A percentile compares a stretch with the other conserved stretches of the same genome.
phyloP scores from a whole-genome alignment of 2,329 filamentous ascomycete species.

The Ophiosphaerella narmari region DNA sequence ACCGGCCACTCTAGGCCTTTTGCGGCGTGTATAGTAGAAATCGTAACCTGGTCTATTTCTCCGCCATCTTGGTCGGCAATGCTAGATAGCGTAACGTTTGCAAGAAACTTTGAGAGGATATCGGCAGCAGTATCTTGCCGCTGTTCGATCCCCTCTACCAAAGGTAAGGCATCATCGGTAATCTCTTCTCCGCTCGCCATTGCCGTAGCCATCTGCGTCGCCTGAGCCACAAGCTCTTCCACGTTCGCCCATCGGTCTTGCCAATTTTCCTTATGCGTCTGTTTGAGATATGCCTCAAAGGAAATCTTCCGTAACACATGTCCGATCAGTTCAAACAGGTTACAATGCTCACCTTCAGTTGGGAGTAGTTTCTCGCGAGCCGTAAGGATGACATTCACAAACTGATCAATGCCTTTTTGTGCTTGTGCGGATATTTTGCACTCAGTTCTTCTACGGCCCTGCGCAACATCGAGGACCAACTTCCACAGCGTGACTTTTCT shows the following conservation, averaged over 20 bases:
- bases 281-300: slow-evolving; percentile 75
- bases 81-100: slow-evolving; percentile 79
- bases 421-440: slow-evolving; percentile 61
- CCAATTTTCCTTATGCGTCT: slow-evolving; percentile 66
- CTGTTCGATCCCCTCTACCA: slow-evolving; percentile 74
- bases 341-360: slow-evolving; percentile 43
- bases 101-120: slow-evolving; percentile 77
- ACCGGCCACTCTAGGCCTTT: slow-evolving; percentile 97
- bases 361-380: slow-evolving; percentile 60
- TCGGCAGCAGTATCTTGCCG: slow-evolving; percentile 60
- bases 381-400: slow-evolving; percentile 65
- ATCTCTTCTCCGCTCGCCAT: slow-evolving; percentile 47
- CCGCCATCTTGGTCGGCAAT: slow-evolving; percentile 67
- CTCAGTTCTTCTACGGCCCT: slow-evolving; percentile 56
- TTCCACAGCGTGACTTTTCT: slow-evolving; percentile 74
- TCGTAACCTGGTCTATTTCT: slow-evolving; percentile 71
- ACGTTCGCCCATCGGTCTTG: slow-evolving; percentile 86
- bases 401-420: slow-evolving; percentile 60
- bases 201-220: slow-evolving; percentile 67
- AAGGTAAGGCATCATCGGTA: slow-evolving; percentile 60
- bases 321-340: slow-evolving; percentile 57
- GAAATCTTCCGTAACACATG: slow-evolving; percentile 67
- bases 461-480: slow-evolving; percentile 65
- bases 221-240: slow-evolving; percentile 82
- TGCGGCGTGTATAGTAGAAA: slow-evolving; percentile 94